These are phyloP conservation scores for Podila minutissima DNA, from an alignment of 192 early-diverging fungal species.

Conservation along the genomic window DNA sequence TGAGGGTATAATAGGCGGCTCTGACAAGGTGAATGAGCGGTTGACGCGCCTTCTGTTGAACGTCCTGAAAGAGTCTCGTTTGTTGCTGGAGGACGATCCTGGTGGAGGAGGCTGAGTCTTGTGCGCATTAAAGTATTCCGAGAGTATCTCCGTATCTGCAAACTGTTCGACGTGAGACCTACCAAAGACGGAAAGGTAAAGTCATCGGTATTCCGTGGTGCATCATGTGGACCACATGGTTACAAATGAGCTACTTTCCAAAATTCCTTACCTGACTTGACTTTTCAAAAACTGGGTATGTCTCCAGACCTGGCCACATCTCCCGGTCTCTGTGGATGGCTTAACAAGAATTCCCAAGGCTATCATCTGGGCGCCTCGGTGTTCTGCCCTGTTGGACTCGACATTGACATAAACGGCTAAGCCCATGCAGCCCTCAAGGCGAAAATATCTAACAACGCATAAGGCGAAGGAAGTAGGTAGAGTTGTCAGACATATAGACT, in stretches of 20 bases:
- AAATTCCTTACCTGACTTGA: slow-evolving; percentile 44
- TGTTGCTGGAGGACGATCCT: slow-evolving; percentile 25
- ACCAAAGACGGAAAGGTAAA: not conserved
- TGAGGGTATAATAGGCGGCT: slow-evolving; percentile 9
- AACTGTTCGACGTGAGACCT: slow-evolving; percentile 8
- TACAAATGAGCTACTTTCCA: not conserved
- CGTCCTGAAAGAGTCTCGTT: slow-evolving; percentile 27
- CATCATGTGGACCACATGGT: not conserved
- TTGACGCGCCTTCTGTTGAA: slow-evolving; percentile 25
- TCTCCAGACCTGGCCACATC: slow-evolving; percentile 62
- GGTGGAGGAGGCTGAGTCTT: slow-evolving; percentile 7
- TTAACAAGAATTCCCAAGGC: slow-evolving; percentile 60
- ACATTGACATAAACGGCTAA: slow-evolving; percentile 58
- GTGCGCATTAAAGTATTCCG: slow-evolving; percentile 21
- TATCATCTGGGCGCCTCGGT: slow-evolving; percentile 65
- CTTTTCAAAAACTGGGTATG: slow-evolving; percentile 53
- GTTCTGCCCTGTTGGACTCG: slow-evolving; percentile 30
- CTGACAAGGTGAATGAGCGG: slow-evolving; percentile 45
- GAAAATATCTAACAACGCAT: slow-evolving; percentile 59
- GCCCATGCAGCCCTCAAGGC: slow-evolving; percentile 49
- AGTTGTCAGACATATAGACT: not conserved
- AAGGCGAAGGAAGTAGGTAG: not conserved
- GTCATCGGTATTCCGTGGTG: not conserved
- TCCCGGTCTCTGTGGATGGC: slow-evolving; percentile 49
- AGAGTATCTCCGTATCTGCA: slow-evolving; percentile 13